Evolutionary conservation across 768 basidiomycete genomes (phyloP).

Genomic region (Tricholoma sp.): DNA sequence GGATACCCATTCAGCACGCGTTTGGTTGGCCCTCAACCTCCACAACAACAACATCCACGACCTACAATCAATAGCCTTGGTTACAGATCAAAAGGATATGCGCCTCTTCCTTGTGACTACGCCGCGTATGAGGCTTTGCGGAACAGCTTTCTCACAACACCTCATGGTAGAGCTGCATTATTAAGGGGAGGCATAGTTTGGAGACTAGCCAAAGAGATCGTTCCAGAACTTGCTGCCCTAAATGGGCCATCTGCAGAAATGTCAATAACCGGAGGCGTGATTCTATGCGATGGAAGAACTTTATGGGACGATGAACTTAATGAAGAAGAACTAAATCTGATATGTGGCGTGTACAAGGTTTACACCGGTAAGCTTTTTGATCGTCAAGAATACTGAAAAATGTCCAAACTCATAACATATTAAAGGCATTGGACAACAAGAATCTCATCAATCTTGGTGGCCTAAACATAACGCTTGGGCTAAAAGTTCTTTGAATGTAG

Average conservation of each 20-base stretch:
- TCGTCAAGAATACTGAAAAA: background rate
- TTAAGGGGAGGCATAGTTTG: background rate
- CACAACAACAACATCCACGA: too few relatives aligned
- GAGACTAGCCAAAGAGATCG: background rate
- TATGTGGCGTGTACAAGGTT: background rate
- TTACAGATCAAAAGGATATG: too few relatives aligned
- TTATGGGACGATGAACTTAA: background rate
- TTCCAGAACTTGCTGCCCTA: background rate
- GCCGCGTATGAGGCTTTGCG: too few relatives aligned
- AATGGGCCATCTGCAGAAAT: background rate
- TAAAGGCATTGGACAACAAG: background rate
- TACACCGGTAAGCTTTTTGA: background rate
- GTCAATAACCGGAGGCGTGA: too few relatives aligned
- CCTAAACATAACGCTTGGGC: constrained; percentile 10
- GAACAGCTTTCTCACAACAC: too few relatives aligned
- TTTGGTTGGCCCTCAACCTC: too few relatives aligned
- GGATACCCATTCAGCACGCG: too few relatives aligned
- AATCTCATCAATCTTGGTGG: constrained; percentile 15
- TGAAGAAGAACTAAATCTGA: background rate
- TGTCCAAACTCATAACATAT: background rate
- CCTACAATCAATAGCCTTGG: too few relatives aligned
- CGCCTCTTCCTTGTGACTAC: too few relatives aligned
- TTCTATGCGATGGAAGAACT: background rate
- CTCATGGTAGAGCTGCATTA: background rate
- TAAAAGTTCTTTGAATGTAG: constrained; percentile 6